Evolutionary conservation across 164 flowering plant species (phyloP), one percentile per base, ranked within the genome.

Genomic region (Paratinospora sagittata): DNA sequence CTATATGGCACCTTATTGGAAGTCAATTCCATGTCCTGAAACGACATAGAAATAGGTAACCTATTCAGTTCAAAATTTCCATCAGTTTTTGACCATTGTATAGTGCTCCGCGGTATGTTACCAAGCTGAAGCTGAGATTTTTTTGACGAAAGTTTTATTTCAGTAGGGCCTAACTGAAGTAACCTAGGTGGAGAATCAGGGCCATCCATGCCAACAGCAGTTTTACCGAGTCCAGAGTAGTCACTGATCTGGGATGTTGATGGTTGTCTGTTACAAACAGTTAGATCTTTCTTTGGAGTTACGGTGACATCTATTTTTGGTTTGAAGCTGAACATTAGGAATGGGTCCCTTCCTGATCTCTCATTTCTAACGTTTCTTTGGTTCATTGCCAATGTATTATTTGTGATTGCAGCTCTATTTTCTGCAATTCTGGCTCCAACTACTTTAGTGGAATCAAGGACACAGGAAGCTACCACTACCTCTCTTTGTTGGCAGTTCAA

Each of bases 301-400:
- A 71, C 27, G 34, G 6, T 17, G 27, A 49, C 27, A 36, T 78
- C 76, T 60, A 65, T 73, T 30, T 62, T 75, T 62, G 24, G 67
- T 6, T 64, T 45, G 66, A 47, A 49, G 26, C 52, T 73, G 66
- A 74, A 77, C 41, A 70, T 67, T 0, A 78, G 79, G 70, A 78
- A 78, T 55, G 77, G 27, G 19, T 70, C 67, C 47, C 61, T n/a
- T 58, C 72, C 77, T n/a, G 73, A 73, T 13, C 68, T 74, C 64
- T 71, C 74, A 10, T 66, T 76, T 69, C 67, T 71, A 14, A 41
- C 64, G 62, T 68, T 62, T 17, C 43, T 52, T 14, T 73, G 65
- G 66, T 75, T 67, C 30, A 9, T 39, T 19, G 62, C 57, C 62
- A 65, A 26, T 69, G 36, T 60, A 67, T 71, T 70, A 37, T 74